Percentiles rank a stretch among this genome's conserved stretches.
These are phyloP conservation scores for Metarhizium rileyi DNA, from an alignment of 2,329 filamentous ascomycete genomes.

Conservation along the genomic window DNA sequence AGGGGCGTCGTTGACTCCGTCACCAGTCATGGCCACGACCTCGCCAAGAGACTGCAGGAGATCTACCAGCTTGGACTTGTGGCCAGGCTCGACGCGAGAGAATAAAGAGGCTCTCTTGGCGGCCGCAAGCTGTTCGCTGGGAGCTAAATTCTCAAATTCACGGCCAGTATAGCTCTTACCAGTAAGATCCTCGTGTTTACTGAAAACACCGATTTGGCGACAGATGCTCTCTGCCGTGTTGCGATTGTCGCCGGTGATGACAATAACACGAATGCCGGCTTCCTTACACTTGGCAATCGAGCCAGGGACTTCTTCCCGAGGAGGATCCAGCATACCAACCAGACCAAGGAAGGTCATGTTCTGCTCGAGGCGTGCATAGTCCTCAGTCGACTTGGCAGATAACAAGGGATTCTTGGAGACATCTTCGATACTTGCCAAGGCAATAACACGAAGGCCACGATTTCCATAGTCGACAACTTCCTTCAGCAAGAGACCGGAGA, in stretches of 20 bases:
- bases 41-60: conserved; percentile 86
- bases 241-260: conserved; percentile 96
- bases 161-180: conserved; percentile 95
- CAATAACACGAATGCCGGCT: conserved; percentile 91
- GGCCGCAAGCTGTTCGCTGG: conserved; percentile 70
- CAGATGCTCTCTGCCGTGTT: conserved; percentile 98
- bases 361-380: conserved; percentile 84
- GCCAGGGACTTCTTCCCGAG: conserved; percentile 77
- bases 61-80: conserved; percentile 97
- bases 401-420: conserved; percentile 61
- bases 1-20: conserved; percentile 96
- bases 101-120: conserved; percentile 83
- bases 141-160: conserved; percentile 80
- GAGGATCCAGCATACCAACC: conserved; percentile 93
- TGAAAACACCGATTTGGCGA: conserved; percentile 92
- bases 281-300: conserved; percentile 85
- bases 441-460: conserved; percentile 87
- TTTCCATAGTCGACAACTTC: conserved; percentile 89
- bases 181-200: conserved; percentile 64
- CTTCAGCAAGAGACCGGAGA: conserved; percentile 60
- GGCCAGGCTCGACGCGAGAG: conserved; percentile 87
- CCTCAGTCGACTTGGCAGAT: conserved; percentile 68
- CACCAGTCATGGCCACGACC: conserved; percentile 98
- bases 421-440: conserved; percentile 75
- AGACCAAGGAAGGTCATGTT: conserved; percentile 90